Evolutionary conservation across 2,329 filamentous ascomycete species (phyloP), one percentile per base, ranked within the genome.

Genomic region (Rhynchosporium graminicola): DNA sequence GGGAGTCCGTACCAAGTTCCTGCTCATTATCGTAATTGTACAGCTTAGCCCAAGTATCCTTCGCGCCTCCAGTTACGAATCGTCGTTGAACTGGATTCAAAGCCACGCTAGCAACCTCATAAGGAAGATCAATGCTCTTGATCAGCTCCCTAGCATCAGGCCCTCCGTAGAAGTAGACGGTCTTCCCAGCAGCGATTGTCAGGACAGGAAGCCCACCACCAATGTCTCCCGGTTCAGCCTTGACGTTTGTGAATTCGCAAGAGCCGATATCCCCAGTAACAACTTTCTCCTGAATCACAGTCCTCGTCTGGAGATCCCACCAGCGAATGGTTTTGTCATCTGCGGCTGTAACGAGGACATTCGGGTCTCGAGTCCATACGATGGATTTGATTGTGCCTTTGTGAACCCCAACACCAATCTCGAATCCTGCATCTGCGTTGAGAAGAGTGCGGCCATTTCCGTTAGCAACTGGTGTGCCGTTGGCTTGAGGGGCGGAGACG

Each of bases 21-120:
- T 84, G 83, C 70, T 89, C 89, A 56, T 88, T 87, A 63, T 97
- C 92, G 77, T 92, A 94, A 72, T 92, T 87, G 79, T 96, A 96
- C 5, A 98, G 90, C 64, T 91, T 87, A n/a, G 95, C 94, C 94
- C 94, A 99, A 0, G 95, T 98, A 73, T 97, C 94, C 45, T 88
- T 90, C 66, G 91, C 90, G 74, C 93, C 92, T 64, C 95, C 95
- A 20, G 96, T 96, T 10, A 98, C 90, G 71, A 97, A 87, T 71
- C 91, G 91, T 64, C 89, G 85, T 61, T 90, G 87, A 66, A 87
- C 88, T 62, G 91, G 85, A 72, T 98, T 94, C 3, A 99, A 80
- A 0, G 91, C 91, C 6, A 97, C 95, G 71, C 92, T 96, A 3
- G 93, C 93, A 65, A 97, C 89, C 15, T 96, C 92, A 71, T 96